A percentile compares a stretch with the other conserved stretches of the same genome.
Conservation (phyloP, 1,139 yeast genomes). For the Nadsonia commutata region DNA sequence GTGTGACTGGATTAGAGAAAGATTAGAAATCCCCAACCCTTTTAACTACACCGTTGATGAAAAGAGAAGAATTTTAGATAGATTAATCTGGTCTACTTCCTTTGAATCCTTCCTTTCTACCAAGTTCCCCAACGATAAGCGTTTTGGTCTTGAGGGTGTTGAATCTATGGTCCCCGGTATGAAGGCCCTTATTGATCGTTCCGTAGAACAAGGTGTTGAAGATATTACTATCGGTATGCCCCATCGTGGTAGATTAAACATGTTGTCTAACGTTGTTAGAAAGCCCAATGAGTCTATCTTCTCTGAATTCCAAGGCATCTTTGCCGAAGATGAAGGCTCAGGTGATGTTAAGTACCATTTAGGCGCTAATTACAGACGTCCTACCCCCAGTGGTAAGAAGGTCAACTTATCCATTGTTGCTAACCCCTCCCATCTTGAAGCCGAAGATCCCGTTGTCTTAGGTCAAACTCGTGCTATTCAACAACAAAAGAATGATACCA, state of each 20-base stretch:
- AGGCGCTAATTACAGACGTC: conserved; percentile 98
- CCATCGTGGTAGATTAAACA: conserved; percentile 97
- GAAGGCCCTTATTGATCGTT: conserved; percentile 85
- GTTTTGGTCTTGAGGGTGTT: conserved; percentile 98
- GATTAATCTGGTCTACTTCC: conserved; percentile 91
- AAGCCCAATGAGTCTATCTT: conserved; percentile 97
- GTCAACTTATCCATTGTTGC: conserved; percentile 94
- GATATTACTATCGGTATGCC: conserved; percentile 99
- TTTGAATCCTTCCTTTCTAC: conserved; percentile 86
- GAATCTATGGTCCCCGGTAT: conserved; percentile 95
- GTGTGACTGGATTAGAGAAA: conserved; percentile 97
- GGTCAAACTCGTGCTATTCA: conserved; percentile 97
- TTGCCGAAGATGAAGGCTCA: conserved; percentile 69
- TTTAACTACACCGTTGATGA: conserved; percentile 73
- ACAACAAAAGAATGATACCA: conserved; percentile 79
- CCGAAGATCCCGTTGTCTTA: conserved; percentile 96
- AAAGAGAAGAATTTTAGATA: conserved; percentile 91
- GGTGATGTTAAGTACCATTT: conserved; percentile 98
- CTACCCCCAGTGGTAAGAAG: conserved; percentile 95
- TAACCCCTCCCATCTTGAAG: conserved; percentile 96
- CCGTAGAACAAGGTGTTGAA: conserved; percentile 88
- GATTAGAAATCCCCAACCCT: conserved; percentile 86
- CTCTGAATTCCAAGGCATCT: conserved; percentile 87
- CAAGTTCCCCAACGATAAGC: conserved; percentile 95
- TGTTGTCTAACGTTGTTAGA: conserved; percentile 94